Percentiles rank a stretch among this genome's conserved stretches.
Conservation (phyloP, 495 filamentous ascomycete genomes). For the Trichoderma parareesei region DNA sequence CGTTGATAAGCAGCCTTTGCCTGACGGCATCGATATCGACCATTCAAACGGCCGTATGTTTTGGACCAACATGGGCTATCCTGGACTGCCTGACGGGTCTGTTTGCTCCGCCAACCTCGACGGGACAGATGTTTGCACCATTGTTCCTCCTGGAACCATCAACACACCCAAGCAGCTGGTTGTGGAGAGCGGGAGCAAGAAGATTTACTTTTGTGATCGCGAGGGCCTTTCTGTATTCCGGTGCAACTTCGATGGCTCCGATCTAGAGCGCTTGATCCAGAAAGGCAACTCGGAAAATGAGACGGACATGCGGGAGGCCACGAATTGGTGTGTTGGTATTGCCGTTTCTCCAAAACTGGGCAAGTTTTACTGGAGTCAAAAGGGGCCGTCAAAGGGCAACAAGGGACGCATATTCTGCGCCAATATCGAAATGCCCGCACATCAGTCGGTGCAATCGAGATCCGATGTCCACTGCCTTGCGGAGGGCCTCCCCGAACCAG, state of each 20-base stretch:
- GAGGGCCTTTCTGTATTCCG: conserved; percentile 38
- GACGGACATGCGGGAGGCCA: conserved; percentile 21
- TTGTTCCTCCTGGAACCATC: conserved; percentile 27
- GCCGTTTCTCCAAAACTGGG: conserved; percentile 23
- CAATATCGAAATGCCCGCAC: background rate
- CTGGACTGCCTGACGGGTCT: conserved; percentile 13
- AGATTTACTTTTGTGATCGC: conserved; percentile 43
- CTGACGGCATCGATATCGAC: conserved; percentile 35
- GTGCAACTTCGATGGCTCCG: conserved; percentile 31
- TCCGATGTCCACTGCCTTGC: conserved; percentile 31
- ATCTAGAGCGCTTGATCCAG: conserved; percentile 29
- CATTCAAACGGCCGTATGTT: conserved; percentile 26
- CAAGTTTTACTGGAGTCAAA: conserved; percentile 45
- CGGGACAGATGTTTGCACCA: conserved; percentile 29
- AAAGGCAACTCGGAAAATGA: conserved; percentile 19
- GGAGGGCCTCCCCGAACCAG: conserved; percentile 37
- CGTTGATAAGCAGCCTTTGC: conserved; percentile 23
- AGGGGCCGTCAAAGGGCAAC: conserved; percentile 34
- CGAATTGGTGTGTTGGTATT: conserved; percentile 42
- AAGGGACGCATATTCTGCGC: conserved; percentile 37
- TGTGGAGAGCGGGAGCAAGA: conserved; percentile 20
- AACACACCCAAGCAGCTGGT: conserved; percentile 46
- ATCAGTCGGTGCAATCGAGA: conserved; percentile 18
- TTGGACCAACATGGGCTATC: conserved; percentile 34
- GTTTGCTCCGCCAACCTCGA: background rate